Conservation (phyloP, 2,329 filamentous ascomycete genomes). For the Hyphodiscus sp. region DNA sequence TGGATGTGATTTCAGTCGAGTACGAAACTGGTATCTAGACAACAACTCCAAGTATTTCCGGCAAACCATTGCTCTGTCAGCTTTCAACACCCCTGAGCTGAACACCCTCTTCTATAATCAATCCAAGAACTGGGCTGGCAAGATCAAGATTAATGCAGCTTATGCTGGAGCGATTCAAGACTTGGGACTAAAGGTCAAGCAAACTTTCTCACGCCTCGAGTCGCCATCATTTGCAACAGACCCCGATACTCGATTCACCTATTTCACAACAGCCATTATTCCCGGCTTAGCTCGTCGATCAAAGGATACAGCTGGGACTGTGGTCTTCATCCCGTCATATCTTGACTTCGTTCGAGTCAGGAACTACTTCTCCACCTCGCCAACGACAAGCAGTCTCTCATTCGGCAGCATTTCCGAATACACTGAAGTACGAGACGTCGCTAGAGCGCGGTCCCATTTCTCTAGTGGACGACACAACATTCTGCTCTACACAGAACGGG, state of each 20-base stretch:
- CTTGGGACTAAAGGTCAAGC: conserved; percentile 64
- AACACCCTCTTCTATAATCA: conserved; percentile 69
- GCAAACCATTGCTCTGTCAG: conserved; percentile 76
- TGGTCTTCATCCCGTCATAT: conserved; percentile 89
- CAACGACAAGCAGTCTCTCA: conserved; percentile 45
- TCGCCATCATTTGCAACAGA: conserved; percentile 63
- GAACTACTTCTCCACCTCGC: conserved; percentile 78
- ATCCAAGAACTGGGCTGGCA: conserved; percentile 77
- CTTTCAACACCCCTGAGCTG: conserved; percentile 84
- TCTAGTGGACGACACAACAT: conserved; percentile 74
- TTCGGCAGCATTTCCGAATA: conserved; percentile 91
- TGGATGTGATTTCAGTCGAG: conserved; percentile 87
- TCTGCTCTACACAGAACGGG: conserved; percentile 85
- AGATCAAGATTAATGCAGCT: conserved; percentile 60
- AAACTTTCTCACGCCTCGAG: conserved; percentile 87
- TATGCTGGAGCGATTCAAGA: conserved; percentile 70
- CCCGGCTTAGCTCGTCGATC: conserved; percentile 65
- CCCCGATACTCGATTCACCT: conserved; percentile 83
- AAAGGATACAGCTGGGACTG: conserved; percentile 61
- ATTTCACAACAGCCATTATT: conserved; percentile 78
- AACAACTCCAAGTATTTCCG: conserved; percentile 72
- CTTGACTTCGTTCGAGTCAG: conserved; percentile 91
- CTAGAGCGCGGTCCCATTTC: conserved; percentile 83
- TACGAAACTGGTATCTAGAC: conserved; percentile 90
- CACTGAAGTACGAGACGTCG: conserved; percentile 68